Conservation (phyloP, 140 eudicot genomes). For the Ambrosia hybrid region DNA sequence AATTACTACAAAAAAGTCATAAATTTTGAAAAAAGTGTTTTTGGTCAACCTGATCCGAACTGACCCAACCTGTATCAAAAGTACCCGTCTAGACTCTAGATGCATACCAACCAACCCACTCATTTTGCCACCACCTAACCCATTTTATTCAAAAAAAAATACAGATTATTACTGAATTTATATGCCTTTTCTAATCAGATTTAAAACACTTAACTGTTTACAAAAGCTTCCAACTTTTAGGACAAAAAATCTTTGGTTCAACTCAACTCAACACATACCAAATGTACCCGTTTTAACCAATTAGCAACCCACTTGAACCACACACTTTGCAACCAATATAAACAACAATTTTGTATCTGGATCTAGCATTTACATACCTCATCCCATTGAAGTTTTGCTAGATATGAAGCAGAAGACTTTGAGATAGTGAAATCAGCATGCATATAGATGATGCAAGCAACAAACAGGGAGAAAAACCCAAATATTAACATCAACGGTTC, state of each 20-base stretch:
- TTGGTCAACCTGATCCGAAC: neutral
- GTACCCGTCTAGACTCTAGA: neutral
- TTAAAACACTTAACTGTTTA: neutral
- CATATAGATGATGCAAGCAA: conserved; percentile 75
- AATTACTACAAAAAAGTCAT: neutral
- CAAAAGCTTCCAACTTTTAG: neutral
- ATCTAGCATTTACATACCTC: conserved; percentile 49
- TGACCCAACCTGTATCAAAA: neutral
- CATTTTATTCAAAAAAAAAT: neutral
- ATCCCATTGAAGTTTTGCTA: conserved; percentile 95
- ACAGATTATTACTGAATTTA: neutral
- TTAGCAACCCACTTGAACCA: no score
- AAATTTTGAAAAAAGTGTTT: neutral
- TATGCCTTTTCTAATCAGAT: no score
- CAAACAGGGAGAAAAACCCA: conserved; percentile 80
- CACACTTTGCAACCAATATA: neutral
- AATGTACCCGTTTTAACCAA: no score
- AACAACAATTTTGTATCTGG: neutral
- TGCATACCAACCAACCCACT: no score
- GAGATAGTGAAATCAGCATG: conserved; percentile 94
- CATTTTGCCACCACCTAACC: neutral
- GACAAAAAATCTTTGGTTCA: neutral
- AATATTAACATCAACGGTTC: conserved; percentile 91
- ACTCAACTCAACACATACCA: no score
- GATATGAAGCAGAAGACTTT: conserved; percentile 82